phyloP scores from a whole-genome alignment of 139 green algal species.

The Edaphochlamys debaryana region DNA sequence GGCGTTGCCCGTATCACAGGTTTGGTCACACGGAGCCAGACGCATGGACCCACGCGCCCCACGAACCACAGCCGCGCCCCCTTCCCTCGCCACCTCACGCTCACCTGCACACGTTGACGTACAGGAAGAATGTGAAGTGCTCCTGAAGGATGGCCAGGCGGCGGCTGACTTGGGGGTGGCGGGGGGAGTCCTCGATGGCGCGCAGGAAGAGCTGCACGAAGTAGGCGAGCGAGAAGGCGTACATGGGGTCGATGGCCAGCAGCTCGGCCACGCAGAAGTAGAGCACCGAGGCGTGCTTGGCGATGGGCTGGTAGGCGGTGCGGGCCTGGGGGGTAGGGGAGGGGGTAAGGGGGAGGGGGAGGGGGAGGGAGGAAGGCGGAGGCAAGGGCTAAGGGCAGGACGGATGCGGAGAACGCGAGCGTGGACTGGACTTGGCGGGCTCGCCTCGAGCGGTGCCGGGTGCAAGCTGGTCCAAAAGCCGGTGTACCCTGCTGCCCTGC shows the following conservation, averaged over 20 bases:
- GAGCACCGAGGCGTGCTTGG: slow-evolving; percentile 64
- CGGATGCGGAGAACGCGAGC: too few species aligned
- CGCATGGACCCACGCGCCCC: too few species aligned
- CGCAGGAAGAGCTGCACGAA: slow-evolving; percentile 73
- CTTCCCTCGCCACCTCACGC: too few species aligned
- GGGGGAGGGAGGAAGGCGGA: too few species aligned
- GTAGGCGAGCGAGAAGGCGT: slow-evolving; percentile 71
- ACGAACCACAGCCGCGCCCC: too few species aligned
- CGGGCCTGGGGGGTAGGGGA: slow-evolving; percentile 2
- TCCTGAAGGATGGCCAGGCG: slow-evolving; percentile 68
- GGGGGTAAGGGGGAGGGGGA: not conserved
- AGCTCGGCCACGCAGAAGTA: slow-evolving; percentile 82
- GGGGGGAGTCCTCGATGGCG: slow-evolving; percentile 58
- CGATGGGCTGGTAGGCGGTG: slow-evolving; percentile 61
- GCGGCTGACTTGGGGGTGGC: slow-evolving; percentile 48
- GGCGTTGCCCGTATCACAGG: too few species aligned
- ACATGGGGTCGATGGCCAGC: slow-evolving; percentile 78
- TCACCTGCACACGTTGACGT: slow-evolving; percentile 76
- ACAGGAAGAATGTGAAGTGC: slow-evolving; percentile 79
- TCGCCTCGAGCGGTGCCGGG: too few species aligned
- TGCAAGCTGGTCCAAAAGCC: too few species aligned
- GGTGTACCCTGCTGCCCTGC: too few species aligned
- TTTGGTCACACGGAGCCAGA: too few species aligned
- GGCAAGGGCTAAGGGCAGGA: too few species aligned
- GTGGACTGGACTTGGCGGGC: too few species aligned